Evolutionary conservation across 2,329 filamentous ascomycete genomes (phyloP).

Genomic region (Delphinella strobiligena): DNA sequence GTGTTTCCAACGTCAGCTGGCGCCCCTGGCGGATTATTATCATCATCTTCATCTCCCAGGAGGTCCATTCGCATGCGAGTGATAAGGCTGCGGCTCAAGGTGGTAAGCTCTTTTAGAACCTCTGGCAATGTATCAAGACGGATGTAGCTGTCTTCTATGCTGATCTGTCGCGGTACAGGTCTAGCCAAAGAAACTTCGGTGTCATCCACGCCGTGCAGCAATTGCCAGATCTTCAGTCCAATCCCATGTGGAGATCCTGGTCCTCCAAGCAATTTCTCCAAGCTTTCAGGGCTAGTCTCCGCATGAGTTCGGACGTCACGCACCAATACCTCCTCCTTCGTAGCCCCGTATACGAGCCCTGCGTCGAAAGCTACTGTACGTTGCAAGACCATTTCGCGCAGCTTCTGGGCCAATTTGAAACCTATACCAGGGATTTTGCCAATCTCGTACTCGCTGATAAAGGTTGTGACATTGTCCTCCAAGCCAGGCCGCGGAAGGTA

Average conservation of each 20-base stretch:
- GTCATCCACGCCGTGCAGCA: conserved; percentile 72
- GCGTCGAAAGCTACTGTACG: conserved; percentile 30
- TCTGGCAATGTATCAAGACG: conserved; percentile 53
- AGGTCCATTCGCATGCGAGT: conserved; percentile 71
- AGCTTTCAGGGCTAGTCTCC: conserved; percentile 47
- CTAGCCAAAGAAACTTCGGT: conserved; percentile 60
- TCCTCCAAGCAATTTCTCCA: conserved; percentile 59
- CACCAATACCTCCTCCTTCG: conserved; percentile 50
- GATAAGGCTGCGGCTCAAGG: conserved; percentile 58
- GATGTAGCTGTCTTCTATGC: conserved; percentile 85
- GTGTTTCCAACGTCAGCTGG: conserved; percentile 14
- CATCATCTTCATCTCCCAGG: conserved; percentile 37
- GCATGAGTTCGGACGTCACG: conserved; percentile 51
- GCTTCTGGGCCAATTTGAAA: conserved; percentile 58
- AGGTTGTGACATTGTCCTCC: conserved; percentile 38
- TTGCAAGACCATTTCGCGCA: conserved; percentile 49
- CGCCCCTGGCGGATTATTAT: conserved; percentile 19
- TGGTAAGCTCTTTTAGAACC: conserved; percentile 55
- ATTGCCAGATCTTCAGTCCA: conserved; percentile 59
- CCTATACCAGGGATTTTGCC: conserved; percentile 79
- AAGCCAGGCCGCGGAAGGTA: conserved; percentile 26
- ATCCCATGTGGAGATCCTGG: conserved; percentile 60
- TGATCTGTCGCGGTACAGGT: conserved; percentile 73
- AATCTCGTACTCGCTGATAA: conserved; percentile 66
- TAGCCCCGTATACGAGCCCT: conserved; percentile 36